Conservation (phyloP, 371 early-diverging fungal genomes). For the Rhizopus arrhizus region DNA sequence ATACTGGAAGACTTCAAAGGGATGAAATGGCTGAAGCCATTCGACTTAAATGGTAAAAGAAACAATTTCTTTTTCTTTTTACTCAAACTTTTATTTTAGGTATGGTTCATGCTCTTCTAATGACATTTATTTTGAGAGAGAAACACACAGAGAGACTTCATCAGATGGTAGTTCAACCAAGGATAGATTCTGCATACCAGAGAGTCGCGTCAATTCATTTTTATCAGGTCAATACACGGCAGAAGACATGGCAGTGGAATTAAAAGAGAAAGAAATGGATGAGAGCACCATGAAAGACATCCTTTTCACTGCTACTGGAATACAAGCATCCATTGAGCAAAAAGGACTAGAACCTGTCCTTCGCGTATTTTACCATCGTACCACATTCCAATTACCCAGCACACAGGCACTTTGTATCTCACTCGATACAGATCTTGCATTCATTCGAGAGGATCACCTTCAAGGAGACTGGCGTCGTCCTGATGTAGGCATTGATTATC, state of each 20-base stretch:
- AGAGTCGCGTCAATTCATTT: slow-evolving; percentile 43
- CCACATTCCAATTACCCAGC: slow-evolving; percentile 96
- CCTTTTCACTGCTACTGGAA: slow-evolving; percentile 68
- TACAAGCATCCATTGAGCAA: slow-evolving; percentile 70
- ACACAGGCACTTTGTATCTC: slow-evolving; percentile 92
- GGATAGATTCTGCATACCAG: slow-evolving; percentile 55
- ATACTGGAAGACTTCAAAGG: slow-evolving; percentile 85
- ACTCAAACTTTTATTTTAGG: slow-evolving; percentile 34
- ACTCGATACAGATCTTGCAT: slow-evolving; percentile 93
- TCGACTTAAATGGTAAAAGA: slow-evolving; percentile 86
- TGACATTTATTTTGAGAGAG: slow-evolving; percentile 88
- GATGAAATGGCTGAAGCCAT: slow-evolving; percentile 88
- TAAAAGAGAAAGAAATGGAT: slow-evolving; percentile 70
- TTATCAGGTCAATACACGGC: slow-evolving; percentile 84
- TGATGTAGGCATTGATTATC: slow-evolving; percentile 87
- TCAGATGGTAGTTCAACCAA: slow-evolving; percentile 87
- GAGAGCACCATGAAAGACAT: slow-evolving; percentile 72
- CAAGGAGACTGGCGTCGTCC: slow-evolving; percentile 88
- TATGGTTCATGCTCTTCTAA: slow-evolving; percentile 60
- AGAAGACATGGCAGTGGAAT: slow-evolving; percentile 78
- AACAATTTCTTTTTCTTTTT: background rate
- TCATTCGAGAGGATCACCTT: slow-evolving; percentile 83
- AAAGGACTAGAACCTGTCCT: slow-evolving; percentile 78
- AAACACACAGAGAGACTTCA: slow-evolving; percentile 90
- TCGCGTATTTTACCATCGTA: slow-evolving; percentile 94